A percentile compares a stretch with the other conserved stretches of the same genome.
These are phyloP conservation scores for Arabis alpina DNA, from an alignment of 345 rosid species.

Conservation along the genomic window DNA sequence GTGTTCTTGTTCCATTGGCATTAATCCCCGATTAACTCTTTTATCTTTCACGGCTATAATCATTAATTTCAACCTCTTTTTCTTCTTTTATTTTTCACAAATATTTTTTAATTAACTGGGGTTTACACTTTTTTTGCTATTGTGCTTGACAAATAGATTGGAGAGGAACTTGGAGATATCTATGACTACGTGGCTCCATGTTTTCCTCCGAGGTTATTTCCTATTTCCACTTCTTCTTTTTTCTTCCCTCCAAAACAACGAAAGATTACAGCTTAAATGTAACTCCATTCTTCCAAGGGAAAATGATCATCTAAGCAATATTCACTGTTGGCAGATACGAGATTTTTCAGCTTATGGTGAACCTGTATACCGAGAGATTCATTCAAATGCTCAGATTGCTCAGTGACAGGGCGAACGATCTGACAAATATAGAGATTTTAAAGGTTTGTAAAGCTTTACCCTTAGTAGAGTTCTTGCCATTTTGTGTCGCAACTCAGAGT, in stretches of 20 bases:
- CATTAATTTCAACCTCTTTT: not conserved
- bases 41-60: slow-evolving; percentile 6
- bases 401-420: slow-evolving; percentile 86
- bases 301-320: slow-evolving; percentile 26
- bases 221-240: slow-evolving; percentile 1
- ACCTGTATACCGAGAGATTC: slow-evolving; percentile 97
- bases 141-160: slow-evolving; percentile 64
- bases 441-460: slow-evolving; percentile 60
- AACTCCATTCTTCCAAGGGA: not conserved
- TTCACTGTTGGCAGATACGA: slow-evolving; percentile 78
- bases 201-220: slow-evolving; percentile 85
- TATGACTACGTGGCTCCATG: slow-evolving; percentile 99
- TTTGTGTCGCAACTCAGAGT: slow-evolving; percentile 19
- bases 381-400: slow-evolving; percentile 98
- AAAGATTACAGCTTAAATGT: slow-evolving; percentile 15
- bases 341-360: slow-evolving; percentile 99
- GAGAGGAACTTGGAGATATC: slow-evolving; percentile 99
- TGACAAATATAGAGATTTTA: slow-evolving; percentile 95
- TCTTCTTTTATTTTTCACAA: slow-evolving; percentile 25
- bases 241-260: slow-evolving; percentile 2
- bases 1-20: slow-evolving; percentile 3
- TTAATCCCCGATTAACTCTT: slow-evolving; percentile 15
- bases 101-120: not conserved
- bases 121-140: slow-evolving; percentile 13
- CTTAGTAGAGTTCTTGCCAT: slow-evolving; percentile 20